Evolutionary conservation across 192 early-diverging fungal species (phyloP), one percentile per base, ranked within the genome.

Genomic region (Oehlia diaphana): DNA sequence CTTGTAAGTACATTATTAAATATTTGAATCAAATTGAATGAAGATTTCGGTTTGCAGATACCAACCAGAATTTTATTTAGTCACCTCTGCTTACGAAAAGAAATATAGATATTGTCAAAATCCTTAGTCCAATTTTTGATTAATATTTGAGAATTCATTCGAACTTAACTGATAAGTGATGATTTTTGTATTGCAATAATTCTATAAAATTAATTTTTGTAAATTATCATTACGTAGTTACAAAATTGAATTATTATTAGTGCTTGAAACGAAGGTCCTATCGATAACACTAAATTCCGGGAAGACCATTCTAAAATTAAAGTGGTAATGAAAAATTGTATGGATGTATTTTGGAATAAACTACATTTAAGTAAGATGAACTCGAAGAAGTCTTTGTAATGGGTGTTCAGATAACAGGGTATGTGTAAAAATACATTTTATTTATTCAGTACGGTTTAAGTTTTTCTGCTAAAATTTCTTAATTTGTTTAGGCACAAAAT

Each of bases 281-380:
- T 31, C 42, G 63, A 65, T 47, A 0, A 76, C 21, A 76, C 75
- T 12, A 76, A 76, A 26, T 76, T 65, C 9, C 63, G 61, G 19
- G 7, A 47, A 63, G 63, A 73, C 2, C 72, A 73, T 73, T 53
- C 49, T 58, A 76, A 76, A 44, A 39, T 76, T 0, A 76, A 76
- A 44, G 10, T 76, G 23, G 63, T 64, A 1, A 76, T 76, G 63
- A 76, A 76, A 23, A 37, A 76, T 28, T 76, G 75, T 44, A 0
- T 76, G 1, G 63, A 76, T 65, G 13, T 63, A 31, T 76, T 76
- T 63, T 65, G 75, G 39, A 63, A 23, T 65, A 76, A 26, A 76
- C 31, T 76, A 14, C 75, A 76, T 65, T 76, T 28, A 76, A 76
- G 31, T 47, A 76, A 44, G n/a, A 23, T 63, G 75, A 76, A 47